phyloP scores from a whole-genome alignment of 441 rosid species.

The Gossypium gossypioides region DNA sequence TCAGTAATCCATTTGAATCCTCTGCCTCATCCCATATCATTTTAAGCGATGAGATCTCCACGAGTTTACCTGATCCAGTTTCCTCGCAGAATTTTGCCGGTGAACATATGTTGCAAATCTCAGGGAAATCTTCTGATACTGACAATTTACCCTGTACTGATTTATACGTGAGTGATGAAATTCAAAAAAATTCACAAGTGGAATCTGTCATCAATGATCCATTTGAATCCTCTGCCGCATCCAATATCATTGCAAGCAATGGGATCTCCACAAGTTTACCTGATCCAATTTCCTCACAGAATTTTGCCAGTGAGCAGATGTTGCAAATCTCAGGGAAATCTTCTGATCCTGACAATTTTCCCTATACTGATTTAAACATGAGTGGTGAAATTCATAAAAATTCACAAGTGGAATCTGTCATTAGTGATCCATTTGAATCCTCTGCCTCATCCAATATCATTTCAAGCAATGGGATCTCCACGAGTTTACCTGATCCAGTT shows the following conservation, averaged over 20 bases:
- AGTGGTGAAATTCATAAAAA: constrained; percentile 23
- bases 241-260: constrained; percentile 15
- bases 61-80: constrained; percentile 16
- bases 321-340: constrained; percentile 19
- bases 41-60: constrained; percentile 11
- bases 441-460: constrained; percentile 19
- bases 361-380: constrained; percentile 15
- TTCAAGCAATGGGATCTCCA: constrained; percentile 13
- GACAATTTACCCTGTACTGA: constrained; percentile 21
- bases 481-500: constrained; percentile 16
- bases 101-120: constrained; percentile 9
- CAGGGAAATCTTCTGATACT: constrained; percentile 25
- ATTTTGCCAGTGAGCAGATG: not conserved
- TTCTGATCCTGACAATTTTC: constrained; percentile 28
- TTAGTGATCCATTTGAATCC: constrained; percentile 21
- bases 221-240: constrained; percentile 23
- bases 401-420: constrained; percentile 23
- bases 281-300: not conserved
- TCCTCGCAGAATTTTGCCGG: not conserved
- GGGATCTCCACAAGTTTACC: constrained; percentile 19
- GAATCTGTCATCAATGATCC: constrained; percentile 24
- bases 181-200: constrained; percentile 20
- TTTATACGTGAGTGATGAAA: constrained; percentile 21
- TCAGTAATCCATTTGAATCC: constrained; percentile 22
- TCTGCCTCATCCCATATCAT: constrained; percentile 19